These are phyloP conservation scores for Plantago coronopus DNA, from an alignment of 305 asterid genomes.

Conservation along the genomic window DNA sequence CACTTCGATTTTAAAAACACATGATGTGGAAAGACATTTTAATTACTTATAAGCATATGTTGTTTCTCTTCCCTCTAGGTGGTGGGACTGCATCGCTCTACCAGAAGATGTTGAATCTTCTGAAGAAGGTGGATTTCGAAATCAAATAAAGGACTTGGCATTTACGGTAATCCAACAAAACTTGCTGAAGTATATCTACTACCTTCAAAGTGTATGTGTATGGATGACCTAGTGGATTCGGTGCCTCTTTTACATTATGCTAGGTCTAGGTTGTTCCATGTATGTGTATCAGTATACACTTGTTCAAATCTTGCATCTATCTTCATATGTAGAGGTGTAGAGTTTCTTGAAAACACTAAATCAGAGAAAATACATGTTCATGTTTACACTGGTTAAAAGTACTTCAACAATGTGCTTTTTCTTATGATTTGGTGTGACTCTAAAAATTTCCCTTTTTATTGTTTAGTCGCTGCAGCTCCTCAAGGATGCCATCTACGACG, in stretches of 20 bases:
- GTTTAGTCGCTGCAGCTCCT: slow-evolving; percentile 82
- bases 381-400: too few species aligned
- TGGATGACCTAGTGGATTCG: neutral
- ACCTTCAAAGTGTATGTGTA: neutral
- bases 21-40: neutral
- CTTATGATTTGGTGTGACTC: slow-evolving; percentile 7
- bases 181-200: neutral
- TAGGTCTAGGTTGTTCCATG: neutral
- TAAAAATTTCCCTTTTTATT: slow-evolving; percentile 31
- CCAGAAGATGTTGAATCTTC: slow-evolving; percentile 74
- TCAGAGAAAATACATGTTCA: too few species aligned
- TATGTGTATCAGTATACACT: too few species aligned
- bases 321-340: too few species aligned
- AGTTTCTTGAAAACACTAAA: too few species aligned
- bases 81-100: slow-evolving; percentile 93
- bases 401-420: neutral
- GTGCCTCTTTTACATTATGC: neutral
- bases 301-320: too few species aligned
- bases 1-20: neutral
- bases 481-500: slow-evolving; percentile 74
- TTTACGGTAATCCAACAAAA: slow-evolving; percentile 49
- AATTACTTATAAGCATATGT: neutral
- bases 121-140: slow-evolving; percentile 63
- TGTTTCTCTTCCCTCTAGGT: slow-evolving; percentile 46
- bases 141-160: slow-evolving; percentile 80